Conservation (phyloP, 768 basidiomycete species). For the Mycena sanguinolenta region DNA sequence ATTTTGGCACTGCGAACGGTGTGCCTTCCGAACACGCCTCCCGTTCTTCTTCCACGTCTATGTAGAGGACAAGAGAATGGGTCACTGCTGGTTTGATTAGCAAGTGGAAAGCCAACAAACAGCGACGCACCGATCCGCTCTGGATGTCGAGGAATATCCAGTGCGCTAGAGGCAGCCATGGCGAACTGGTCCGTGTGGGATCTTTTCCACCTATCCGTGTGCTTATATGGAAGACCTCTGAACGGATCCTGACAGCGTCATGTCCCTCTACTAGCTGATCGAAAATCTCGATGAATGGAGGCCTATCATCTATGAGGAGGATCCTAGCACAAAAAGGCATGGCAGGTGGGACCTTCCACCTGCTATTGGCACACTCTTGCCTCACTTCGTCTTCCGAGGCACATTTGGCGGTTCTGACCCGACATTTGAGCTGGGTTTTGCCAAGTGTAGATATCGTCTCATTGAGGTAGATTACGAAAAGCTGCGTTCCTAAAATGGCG, state of each 20-base stretch:
- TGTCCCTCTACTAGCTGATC: constrained; percentile 9
- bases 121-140: constrained; percentile 13
- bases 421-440: constrained; percentile 11
- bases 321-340: constrained; percentile 20
- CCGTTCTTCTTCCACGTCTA: constrained; percentile 20
- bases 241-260: constrained; percentile 13
- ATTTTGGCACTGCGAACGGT: constrained; percentile 18
- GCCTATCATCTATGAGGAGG: constrained; percentile 14
- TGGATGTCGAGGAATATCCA: constrained; percentile 20
- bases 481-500: constrained; percentile 8
- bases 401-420: constrained; percentile 24
- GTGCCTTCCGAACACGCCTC: constrained; percentile 13
- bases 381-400: constrained; percentile 17
- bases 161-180: constrained; percentile 19
- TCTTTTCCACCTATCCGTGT: constrained; percentile 9
- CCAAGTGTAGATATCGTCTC: constrained; percentile 8
- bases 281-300: neutral
- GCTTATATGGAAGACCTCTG: constrained; percentile 9
- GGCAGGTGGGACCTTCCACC: constrained; percentile 15
- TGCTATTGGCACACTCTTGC: constrained; percentile 8
- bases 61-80: constrained; percentile 7
- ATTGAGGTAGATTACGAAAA: constrained; percentile 22
- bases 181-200: constrained; percentile 1
- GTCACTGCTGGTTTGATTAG: constrained; percentile 23
- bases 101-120: constrained; percentile 1